Evolutionary conservation across 257 asterid genomes (phyloP), one percentile per base, ranked within the genome.

Genomic region (Rhazya stricta): DNA sequence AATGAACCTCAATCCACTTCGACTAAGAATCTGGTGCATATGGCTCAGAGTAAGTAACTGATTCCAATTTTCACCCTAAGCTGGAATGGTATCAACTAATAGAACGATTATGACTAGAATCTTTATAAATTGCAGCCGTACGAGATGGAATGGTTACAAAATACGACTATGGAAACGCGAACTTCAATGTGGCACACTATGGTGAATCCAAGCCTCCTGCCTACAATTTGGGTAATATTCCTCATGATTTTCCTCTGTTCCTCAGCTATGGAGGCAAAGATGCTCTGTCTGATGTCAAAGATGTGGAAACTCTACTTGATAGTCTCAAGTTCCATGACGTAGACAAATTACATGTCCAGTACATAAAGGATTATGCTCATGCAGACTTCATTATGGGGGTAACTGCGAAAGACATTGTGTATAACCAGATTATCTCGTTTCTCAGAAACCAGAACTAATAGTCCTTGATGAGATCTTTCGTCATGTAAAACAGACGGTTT

Each of bases 1-100:
- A 80, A 91, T 43, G 97, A 89, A 76, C 97, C 96, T 39, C 98
- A 94, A 46, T 76, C 98, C 3, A 91, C 98, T 56, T 79, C 97
- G 0, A 90, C 96, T 0, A 94, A 89, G 84, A 91, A 94, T 83
- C 82, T 89, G 42, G 86, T 91, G 69, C 98, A 94, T 67, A 37
- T 94, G 87, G 89, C 97, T 79, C 97, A 94, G 68, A 89, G 98
- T 94, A 85, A 90, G 93, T 83, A 37, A 42, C 43, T 18, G 53
- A 19, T 36, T 11, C 6, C 8, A 2, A 69, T 21, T 27, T 45
- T 69, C 15, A 29, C 29, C 13, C 19, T 27, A 27, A 27, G 3
- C 18, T 58, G 21, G 29, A 53, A 53, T 53, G 27, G 0, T 9
- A 19, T 54, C 10, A 29, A 29, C 34, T n/a, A 3, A 4, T 9